Evolutionary conservation across 176 grass and related monocot genomes (phyloP).

Genomic region (Carex littledalei): DNA sequence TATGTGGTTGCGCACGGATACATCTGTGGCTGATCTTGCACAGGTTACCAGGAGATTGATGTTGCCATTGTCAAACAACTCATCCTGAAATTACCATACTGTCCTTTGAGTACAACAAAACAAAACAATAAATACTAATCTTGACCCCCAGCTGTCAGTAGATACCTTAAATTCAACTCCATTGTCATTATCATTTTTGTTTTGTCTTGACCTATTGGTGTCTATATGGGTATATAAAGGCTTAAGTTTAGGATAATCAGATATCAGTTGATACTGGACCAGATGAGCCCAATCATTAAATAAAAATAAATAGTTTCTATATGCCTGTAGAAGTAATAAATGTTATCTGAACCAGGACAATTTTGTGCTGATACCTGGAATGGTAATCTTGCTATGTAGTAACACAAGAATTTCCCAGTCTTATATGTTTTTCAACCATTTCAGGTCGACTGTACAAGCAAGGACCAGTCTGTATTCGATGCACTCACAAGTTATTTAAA

Average conservation of each 20-base stretch:
- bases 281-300: background rate
- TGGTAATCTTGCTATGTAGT: background rate
- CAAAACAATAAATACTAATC: background rate
- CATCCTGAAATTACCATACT: slow-evolving; percentile 40
- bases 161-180: background rate
- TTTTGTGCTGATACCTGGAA: background rate
- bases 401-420: background rate
- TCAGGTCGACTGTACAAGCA: background rate
- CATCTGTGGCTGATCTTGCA: slow-evolving; percentile 42
- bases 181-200: background rate
- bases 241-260: background rate
- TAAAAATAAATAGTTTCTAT: background rate
- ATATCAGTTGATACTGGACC: background rate
- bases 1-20: slow-evolving; percentile 55
- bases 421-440: background rate
- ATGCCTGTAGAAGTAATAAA: background rate
- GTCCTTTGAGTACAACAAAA: background rate
- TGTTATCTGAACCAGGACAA: background rate
- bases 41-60: slow-evolving; percentile 52
- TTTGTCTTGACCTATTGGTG: background rate
- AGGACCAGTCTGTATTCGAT: background rate
- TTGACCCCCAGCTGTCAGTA: background rate
- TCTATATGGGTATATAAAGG: background rate
- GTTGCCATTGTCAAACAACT: slow-evolving; percentile 43
- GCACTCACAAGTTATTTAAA: background rate